Base-by-base conservation (phyloP, 805 yeast species). In the Pichia occidentalis region DNA sequence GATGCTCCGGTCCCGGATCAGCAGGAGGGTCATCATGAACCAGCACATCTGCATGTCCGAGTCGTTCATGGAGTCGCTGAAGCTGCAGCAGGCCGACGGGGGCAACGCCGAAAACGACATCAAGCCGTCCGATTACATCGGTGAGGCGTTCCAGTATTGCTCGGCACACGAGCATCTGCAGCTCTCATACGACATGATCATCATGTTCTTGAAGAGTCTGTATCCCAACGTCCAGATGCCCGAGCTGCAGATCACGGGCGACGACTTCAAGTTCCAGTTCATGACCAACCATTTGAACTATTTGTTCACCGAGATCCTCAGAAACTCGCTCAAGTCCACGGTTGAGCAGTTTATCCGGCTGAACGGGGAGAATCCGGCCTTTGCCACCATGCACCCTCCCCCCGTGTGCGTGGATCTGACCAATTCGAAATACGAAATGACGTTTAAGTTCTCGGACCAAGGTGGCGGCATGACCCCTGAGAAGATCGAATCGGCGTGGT, bases 21-120 rank as follows among this genome's bases (percentile, higher is more conserved):
- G 95, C 48, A 69, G 98, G 61, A 68, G 97, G 49, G 81, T 90
- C 32, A 81, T 90, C 45, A 85, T 86, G 29, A 95, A 90, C 61
- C 95, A 90, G 56, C 97, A 92, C 61, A 62, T 85, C 26, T 77
- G 92, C 8, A 69, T 92, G 36, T 75, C 95, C 0, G 72, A 77
- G 24, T 74, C 82, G 43, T 81, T 75, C 56, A 60, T 64, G 36
- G 54, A 58, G 14, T 39, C 42, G 6, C 50, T 53, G 26, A 43
- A 49, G 7, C 18, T 23, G 5, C 39, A 39, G 12, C 49, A 57
- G 5, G 71, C 71, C 20, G 73, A 73, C 7, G 60, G 71, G 41
- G 64, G 63, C 23, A 21, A 25, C 13, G 29, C 17, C 8, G 14
- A 22, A 5, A 25, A 31, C 12, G 40, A 33, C 14, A 34, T 29